Conservation (phyloP, 2,329 filamentous ascomycete species). For the Sporothrix euskadiensis region DNA sequence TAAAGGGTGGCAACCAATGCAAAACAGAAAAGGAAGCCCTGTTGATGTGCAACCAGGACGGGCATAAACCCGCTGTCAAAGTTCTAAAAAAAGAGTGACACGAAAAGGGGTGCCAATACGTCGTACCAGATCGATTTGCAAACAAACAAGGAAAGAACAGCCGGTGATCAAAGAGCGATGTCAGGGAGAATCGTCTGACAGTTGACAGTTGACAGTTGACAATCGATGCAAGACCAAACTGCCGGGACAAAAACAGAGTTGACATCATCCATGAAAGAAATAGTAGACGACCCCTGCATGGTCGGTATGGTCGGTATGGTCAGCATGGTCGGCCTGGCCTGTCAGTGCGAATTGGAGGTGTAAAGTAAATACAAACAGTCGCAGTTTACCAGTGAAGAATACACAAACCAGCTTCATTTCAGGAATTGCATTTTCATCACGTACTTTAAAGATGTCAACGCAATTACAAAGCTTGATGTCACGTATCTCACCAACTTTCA, state of each 20-base stretch:
- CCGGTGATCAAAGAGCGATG: not conserved
- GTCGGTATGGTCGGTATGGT: too few species aligned
- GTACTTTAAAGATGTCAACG: too few species aligned
- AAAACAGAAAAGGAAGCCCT: not conserved
- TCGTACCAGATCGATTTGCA: not conserved
- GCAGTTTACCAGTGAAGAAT: not conserved
- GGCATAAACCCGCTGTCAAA: not conserved
- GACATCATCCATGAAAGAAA: not conserved
- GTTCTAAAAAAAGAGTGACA: not conserved
- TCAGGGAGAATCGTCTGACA: not conserved
- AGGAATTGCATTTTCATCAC: too few species aligned
- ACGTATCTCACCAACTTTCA: not conserved
- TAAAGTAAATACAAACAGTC: not conserved
- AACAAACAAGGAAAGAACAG: not conserved
- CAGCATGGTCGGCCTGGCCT: not conserved
- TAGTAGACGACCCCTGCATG: not conserved
- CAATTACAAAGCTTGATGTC: not conserved
- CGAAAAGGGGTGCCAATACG: not conserved
- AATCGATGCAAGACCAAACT: not conserved
- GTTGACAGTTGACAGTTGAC: not conserved
- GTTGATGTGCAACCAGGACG: not conserved
- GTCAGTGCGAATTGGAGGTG: not conserved
- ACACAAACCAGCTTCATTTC: too few species aligned
- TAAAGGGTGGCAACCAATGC: not conserved
- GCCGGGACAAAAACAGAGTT: not conserved